Evolutionary conservation across 179 eudicot species (phyloP).

Genomic region (Heliamphora pulchella): DNA sequence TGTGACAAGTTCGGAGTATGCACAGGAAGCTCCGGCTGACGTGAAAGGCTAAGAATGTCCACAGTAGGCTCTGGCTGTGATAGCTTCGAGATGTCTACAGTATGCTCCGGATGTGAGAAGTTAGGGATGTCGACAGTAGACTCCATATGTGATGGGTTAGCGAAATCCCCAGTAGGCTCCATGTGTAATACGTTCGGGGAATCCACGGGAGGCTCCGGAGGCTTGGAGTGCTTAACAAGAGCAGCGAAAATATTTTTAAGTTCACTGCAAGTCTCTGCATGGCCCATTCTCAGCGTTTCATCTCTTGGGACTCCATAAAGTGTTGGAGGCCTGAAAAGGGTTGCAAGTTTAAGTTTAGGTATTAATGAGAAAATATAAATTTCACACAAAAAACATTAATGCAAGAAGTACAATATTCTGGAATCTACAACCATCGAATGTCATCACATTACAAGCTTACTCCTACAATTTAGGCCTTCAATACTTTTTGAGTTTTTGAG

Average conservation of each 20-base stretch:
- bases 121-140: conserved; percentile 7
- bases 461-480: no score
- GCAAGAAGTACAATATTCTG: background rate
- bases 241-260: conserved; percentile 70
- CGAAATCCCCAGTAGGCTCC: conserved; percentile 7
- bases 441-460: no score
- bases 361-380: background rate
- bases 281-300: conserved; percentile 64
- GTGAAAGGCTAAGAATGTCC: background rate
- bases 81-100: background rate
- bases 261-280: conserved; percentile 58
- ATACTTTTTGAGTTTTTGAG: no score
- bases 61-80: background rate
- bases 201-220: conserved; percentile 35
- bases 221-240: conserved; percentile 65
- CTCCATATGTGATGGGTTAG: conserved; percentile 13
- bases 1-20: conserved; percentile 16
- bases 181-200: conserved; percentile 25
- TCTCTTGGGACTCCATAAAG: conserved; percentile 86
- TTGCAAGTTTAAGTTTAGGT: conserved; percentile 2
- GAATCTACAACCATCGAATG: background rate
- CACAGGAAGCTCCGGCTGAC: background rate
- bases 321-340: conserved; percentile 68
- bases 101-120: conserved; percentile 10
- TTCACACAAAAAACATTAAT: background rate